phyloP scores from a whole-genome alignment of 2,329 filamentous ascomycete species.

The Sporothrix brasiliensis region DNA sequence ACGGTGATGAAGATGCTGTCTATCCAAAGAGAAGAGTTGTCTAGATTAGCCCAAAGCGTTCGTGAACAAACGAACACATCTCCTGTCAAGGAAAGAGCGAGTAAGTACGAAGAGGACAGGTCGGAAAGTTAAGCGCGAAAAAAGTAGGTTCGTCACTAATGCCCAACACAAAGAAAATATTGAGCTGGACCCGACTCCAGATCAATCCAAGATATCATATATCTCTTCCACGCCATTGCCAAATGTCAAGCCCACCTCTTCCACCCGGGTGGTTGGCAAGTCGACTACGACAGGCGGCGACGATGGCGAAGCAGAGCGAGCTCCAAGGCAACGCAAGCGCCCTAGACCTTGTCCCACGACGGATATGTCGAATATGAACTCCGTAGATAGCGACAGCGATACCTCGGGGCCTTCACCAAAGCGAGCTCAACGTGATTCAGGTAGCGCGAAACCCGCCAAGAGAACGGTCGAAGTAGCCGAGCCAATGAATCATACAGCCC shows the following conservation, averaged over 20 bases:
- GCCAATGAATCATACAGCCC: neutral
- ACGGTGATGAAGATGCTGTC: conserved; percentile 1
- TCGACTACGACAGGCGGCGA: neutral
- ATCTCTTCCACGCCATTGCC: neutral
- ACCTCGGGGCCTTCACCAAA: neutral
- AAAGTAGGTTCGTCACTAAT: neutral
- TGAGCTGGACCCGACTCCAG: neutral
- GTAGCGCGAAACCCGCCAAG: neutral
- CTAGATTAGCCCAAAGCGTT: neutral
- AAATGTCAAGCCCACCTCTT: neutral
- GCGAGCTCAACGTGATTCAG: neutral
- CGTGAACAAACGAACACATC: neutral
- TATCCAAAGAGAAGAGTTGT: conserved; percentile 16
- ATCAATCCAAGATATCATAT: neutral
- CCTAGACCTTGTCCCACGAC: no score
- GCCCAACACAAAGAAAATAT: neutral
- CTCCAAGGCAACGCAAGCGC: neutral
- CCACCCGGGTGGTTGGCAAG: neutral
- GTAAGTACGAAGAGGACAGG: neutral
- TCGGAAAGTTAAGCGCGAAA: neutral
- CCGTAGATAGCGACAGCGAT: neutral
- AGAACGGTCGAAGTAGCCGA: neutral
- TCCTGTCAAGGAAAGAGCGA: neutral
- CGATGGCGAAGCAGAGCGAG: neutral
- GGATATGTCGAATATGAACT: neutral